Base-by-base conservation (phyloP, 1,284 basidiomycete genomes). In the Pseudozyma pruni region DNA sequence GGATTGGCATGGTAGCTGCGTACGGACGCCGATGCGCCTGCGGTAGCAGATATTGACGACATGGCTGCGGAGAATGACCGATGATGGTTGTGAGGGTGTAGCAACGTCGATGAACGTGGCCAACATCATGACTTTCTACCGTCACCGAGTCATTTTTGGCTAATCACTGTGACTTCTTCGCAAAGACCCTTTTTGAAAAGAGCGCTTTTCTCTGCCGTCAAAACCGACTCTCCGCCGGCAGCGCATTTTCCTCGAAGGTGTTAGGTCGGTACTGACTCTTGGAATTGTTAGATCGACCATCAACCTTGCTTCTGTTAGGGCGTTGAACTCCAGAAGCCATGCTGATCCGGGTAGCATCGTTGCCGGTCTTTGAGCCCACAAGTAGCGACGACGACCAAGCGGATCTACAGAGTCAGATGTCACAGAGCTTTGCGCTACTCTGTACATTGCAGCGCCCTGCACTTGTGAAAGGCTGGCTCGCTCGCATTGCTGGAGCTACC, bases 1-100 rank as follows among this genome's bases (percentile, higher is more conserved):
- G 68, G 68, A 32, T 66, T 62, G 23, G 68, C 62, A 27, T 71
- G 68, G 34, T 71, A 71, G 16, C 54, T 52, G 43, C 38, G 46
- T 16, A 38, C 44, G 1, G 56, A 58, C 52, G 45, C 57, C 54
- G 50, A 63, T 11, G 58, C 48, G 37, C 40, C 55, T 27, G 47
- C 33, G 2, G 5, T 17, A 11, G 44, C 9, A 5, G 47, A 27
- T 19, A 43, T 11, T 2, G 62, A 55, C 4, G 51, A 38, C 62
- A 66, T 66, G 25, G 20, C 34, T n/a, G 44, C 16, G 7, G 17
- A n/a, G 13, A 29, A 10, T 11, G 16, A n/a, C 9, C 14, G 22
- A 22, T 17, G 31, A 10, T 22, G 23, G 23, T 3, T 34, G 32
- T 35, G 39, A 22, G 35, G 59, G 20, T 51, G 29, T 34, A 20